Conservation (phyloP, 306 rosid genomes). For the Abrus pulchellus region DNA sequence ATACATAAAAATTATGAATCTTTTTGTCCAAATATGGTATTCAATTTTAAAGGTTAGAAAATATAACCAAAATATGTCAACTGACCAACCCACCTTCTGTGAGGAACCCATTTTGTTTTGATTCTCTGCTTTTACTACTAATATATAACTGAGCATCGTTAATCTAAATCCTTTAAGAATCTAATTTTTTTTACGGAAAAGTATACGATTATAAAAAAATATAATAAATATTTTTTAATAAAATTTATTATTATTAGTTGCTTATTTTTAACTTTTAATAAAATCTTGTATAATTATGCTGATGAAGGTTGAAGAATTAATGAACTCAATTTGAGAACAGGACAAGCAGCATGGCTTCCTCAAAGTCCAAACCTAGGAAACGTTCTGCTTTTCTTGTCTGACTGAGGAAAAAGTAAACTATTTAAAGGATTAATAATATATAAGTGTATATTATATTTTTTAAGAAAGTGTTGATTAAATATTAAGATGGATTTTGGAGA, state of each 20-base stretch:
- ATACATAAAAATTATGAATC: not conserved
- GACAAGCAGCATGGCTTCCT: not conserved
- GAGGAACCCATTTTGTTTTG: slow-evolving; percentile 4
- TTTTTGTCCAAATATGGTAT: not conserved
- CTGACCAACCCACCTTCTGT: not conserved
- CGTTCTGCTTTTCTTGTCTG: not conserved
- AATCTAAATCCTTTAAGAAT: no score
- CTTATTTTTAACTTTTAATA: no score
- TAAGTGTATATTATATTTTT: not conserved
- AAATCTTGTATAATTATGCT: not conserved
- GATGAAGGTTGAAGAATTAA: not conserved
- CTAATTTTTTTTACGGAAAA: no score
- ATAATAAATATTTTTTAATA: no score
- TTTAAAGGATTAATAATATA: not conserved
- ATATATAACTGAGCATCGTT: not conserved
- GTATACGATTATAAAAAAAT: no score
- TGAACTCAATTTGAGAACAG: not conserved
- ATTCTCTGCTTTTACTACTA: not conserved
- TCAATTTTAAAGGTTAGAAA: not conserved
- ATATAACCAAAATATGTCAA: slow-evolving; percentile 1
- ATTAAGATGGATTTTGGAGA: slow-evolving; percentile 8
- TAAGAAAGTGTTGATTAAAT: not conserved
- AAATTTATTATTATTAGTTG: no score
- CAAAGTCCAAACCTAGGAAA: not conserved
- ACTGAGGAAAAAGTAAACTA: not conserved